Evolutionary conservation across 2,329 filamentous ascomycete genomes (phyloP), one percentile per base, ranked within the genome.

Genomic region (Aspergillus hiratsukae): DNA sequence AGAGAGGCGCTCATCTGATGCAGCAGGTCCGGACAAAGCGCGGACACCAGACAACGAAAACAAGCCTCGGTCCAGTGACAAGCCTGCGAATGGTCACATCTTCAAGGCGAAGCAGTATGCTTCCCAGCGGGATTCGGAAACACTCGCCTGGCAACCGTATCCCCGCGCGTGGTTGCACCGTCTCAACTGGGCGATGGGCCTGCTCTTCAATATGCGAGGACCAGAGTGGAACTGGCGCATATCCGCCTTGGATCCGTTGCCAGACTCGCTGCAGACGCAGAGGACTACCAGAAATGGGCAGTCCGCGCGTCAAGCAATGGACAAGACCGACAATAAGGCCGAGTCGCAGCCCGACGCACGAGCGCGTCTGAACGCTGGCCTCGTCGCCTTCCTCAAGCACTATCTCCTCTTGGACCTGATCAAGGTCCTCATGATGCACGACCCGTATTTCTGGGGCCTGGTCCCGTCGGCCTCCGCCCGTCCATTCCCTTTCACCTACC

Each of bases 371-470:
- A 69, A 72, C 54, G 63, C 67, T 17, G 78, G 79, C 27, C 57
- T 85, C 10, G 55, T 71, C 8, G 76, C 67, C 5, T 74, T 87
- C n/a, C 54, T 83, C 2, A 55, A 81, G 40, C 78, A 79, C 61
- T 94, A 90, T 68, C 61, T 94, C 11, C 58, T 83, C 7, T 76
- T 96, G 8, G 93, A 97, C 71, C 56, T 85, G 6, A 72, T 90
- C 52, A 89, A 88, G 66, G 80, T 86, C 1, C 60, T 85, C 59
- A 86, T 90, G 76, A 85, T 87, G 63, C 82, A 83, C 53, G 93
- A 97, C 65, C 86, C 88, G 0, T 96, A 93, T 75, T 96, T 92
- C 73, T 80, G 80, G 73, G 79, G 80, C 45, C 66, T 85, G 56
- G 68, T 83, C 25, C 81, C 84, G 0, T 75, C 78, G 0, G 68